These are phyloP conservation scores for Porodaedalea pini DNA, from an alignment of 1,284 basidiomycete species.

Conservation along the genomic window DNA sequence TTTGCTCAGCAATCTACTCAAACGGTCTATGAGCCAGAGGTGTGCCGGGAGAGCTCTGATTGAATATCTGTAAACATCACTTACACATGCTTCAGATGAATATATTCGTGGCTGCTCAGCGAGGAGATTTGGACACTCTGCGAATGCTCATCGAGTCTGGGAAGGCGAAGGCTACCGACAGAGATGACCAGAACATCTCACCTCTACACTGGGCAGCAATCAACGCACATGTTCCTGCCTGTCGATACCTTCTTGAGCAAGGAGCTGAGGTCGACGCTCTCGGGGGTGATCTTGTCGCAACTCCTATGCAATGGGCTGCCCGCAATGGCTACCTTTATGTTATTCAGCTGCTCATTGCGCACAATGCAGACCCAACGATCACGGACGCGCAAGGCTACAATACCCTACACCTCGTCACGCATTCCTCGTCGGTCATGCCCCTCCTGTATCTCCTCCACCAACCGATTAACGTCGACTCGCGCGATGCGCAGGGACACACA, in stretches of 20 bases:
- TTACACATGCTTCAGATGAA: constrained; percentile 34
- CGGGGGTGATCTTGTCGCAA: constrained; percentile 94
- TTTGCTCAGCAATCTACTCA: constrained; percentile 27
- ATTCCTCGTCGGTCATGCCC: constrained; percentile 93
- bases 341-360: constrained; percentile 84
- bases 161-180: constrained; percentile 70
- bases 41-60: constrained; percentile 20
- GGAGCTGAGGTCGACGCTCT: constrained; percentile 95
- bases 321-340: constrained; percentile 94
- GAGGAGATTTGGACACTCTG: constrained; percentile 75
- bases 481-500: constrained; percentile 91
- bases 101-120: constrained; percentile 84
- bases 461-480: constrained; percentile 82
- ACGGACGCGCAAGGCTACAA: constrained; percentile 96
- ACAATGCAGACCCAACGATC: constrained; percentile 91
- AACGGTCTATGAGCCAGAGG: constrained; percentile 33
- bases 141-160: constrained; percentile 72
- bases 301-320: constrained; percentile 97
- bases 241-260: constrained; percentile 80
- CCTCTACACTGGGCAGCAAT: constrained; percentile 97
- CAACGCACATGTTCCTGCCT: constrained; percentile 80
- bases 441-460: constrained; percentile 91
- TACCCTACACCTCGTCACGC: constrained; percentile 90
- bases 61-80: neutral
- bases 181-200: constrained; percentile 89